A percentile compares a stretch with the other conserved stretches of the same genome.
These are phyloP conservation scores for Aspergillus sp. DNA, from an alignment of 2,329 filamentous ascomycete species.

Conservation along the genomic window DNA sequence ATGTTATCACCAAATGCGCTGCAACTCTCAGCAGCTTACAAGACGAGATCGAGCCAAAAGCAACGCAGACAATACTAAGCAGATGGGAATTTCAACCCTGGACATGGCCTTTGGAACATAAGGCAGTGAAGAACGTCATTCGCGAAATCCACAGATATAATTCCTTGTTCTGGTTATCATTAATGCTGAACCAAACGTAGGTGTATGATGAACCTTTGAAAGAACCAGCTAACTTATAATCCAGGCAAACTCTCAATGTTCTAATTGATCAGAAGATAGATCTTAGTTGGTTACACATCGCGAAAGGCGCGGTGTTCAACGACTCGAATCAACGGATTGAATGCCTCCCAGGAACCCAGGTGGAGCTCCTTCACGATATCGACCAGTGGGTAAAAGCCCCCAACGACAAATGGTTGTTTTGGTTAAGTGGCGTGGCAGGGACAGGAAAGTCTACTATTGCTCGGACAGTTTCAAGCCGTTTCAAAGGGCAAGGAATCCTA, in stretches of 20 bases:
- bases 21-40: background rate
- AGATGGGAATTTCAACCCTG: background rate
- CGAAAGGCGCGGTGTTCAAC: background rate
- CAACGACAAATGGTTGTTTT: conserved; percentile 27
- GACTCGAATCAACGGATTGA: background rate
- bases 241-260: background rate
- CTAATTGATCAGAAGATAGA: background rate
- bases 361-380: conserved; percentile 11
- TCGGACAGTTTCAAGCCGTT: background rate
- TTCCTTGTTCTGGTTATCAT: background rate
- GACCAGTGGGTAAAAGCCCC: background rate
- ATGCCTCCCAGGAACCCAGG: conserved; percentile 21
- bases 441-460: conserved; percentile 12
- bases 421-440: conserved; percentile 28
- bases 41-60: background rate
- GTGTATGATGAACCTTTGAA: background rate
- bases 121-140: background rate
- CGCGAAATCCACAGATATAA: background rate
- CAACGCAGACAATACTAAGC: background rate
- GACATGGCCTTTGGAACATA: background rate
- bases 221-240: background rate
- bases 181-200: background rate
- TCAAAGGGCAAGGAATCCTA: conserved; percentile 21
- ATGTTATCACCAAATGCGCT: background rate
- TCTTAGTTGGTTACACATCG: background rate